These are phyloP conservation scores for Carex pumila DNA, from an alignment of 176 grass and related monocot genomes.

Conservation along the genomic window DNA sequence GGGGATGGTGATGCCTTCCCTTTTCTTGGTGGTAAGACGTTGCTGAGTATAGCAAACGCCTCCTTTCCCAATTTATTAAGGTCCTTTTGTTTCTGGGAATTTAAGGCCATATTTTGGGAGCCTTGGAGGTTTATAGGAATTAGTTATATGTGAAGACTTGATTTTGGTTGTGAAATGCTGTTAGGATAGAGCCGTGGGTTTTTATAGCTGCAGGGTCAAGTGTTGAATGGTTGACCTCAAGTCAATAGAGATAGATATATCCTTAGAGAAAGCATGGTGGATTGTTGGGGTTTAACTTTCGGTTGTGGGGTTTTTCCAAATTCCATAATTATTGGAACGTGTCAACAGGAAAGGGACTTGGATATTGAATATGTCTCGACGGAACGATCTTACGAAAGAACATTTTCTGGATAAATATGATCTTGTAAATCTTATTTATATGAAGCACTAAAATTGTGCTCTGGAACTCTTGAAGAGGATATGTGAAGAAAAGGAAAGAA, in stretches of 20 bases:
- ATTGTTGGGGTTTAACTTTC: not conserved
- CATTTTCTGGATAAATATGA: not conserved
- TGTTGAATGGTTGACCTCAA: not conserved
- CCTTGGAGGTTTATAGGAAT: not conserved
- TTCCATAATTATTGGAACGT: not conserved
- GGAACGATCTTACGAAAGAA: not conserved
- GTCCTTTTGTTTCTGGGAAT: not conserved
- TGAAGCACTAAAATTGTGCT: no score
- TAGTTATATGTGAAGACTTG: not conserved
- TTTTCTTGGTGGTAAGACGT: not conserved
- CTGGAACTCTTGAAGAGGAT: no score
- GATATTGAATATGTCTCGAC: not conserved
- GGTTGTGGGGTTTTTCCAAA: not conserved
- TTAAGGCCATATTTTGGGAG: not conserved
- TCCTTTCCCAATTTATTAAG: not conserved
- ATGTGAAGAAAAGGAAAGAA: no score
- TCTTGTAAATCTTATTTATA: no score
- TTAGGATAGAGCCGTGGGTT: not conserved
- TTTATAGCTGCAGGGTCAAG: not conserved
- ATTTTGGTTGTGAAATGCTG: not conserved
- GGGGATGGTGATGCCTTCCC: not conserved
- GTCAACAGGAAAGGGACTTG: not conserved
- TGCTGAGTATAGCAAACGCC: not conserved
- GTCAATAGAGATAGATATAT: not conserved
- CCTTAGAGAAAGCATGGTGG: not conserved